These are phyloP conservation scores for Hygrocybe coccinea DNA, from an alignment of 768 basidiomycete genomes.

Conservation along the genomic window DNA sequence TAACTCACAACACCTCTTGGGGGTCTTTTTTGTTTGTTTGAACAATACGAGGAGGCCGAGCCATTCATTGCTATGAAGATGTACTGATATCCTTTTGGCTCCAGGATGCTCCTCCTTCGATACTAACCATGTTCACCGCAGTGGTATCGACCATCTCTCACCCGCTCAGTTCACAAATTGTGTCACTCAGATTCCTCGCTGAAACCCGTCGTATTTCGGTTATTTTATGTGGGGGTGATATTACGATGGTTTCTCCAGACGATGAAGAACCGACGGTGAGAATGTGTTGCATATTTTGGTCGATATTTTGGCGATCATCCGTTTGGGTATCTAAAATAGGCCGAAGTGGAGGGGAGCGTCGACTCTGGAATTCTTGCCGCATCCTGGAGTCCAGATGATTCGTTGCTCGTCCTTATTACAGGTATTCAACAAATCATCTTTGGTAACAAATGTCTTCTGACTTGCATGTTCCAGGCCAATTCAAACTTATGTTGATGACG, in stretches of 20 bases:
- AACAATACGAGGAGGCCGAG: too few species aligned
- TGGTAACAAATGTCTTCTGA: background rate
- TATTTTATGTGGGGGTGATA: constrained; percentile 77
- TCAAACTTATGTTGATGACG: constrained; percentile 84
- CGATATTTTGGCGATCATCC: background rate
- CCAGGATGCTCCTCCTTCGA: constrained; percentile 17
- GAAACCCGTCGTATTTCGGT: constrained; percentile 65
- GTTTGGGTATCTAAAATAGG: constrained; percentile 32
- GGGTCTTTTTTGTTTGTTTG: too few species aligned
- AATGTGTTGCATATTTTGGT: background rate
- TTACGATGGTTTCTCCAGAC: constrained; percentile 59
- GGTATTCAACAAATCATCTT: constrained; percentile 39
- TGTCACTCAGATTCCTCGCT: constrained; percentile 64
- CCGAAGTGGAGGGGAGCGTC: constrained; percentile 81
- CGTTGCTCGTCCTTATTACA: constrained; percentile 76
- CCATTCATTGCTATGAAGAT: constrained; percentile 10
- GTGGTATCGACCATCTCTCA: constrained; percentile 23
- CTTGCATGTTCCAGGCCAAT: constrained; percentile 44
- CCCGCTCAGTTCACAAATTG: constrained; percentile 37
- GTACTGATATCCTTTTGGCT: background rate
- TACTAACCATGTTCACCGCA: constrained; percentile 36
- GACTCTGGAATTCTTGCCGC: constrained; percentile 81
- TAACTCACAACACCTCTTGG: too few species aligned
- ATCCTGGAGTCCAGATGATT: constrained; percentile 89
- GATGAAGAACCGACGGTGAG: constrained; percentile 44